Percentiles rank a stretch among this genome's conserved stretches.
Evolutionary conservation across 345 rosid genomes (phyloP).

Genomic region (Gossypium ekmanianum): DNA sequence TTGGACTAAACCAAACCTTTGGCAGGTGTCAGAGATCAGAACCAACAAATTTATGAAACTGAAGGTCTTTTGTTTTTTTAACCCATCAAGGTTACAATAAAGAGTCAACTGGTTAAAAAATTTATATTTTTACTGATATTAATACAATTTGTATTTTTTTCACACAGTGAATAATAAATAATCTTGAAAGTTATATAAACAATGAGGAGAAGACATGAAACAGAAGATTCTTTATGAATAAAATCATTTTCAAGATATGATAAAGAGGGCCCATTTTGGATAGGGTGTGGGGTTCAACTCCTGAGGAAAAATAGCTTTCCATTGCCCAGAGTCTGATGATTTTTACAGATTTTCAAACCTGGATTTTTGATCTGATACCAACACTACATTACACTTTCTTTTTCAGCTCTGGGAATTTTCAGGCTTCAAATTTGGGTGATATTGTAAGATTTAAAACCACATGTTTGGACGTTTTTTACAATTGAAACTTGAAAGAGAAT

Average conservation of each 20-base stretch:
- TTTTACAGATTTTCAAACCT: no score
- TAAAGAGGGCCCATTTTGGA: no score
- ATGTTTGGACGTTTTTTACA: constrained; percentile 10
- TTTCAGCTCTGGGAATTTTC: neutral
- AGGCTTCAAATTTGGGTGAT: neutral
- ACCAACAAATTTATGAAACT: no score
- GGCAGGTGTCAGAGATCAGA: no score
- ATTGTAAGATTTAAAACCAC: constrained; percentile 13
- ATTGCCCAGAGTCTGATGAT: no score
- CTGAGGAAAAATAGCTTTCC: no score
- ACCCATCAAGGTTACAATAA: neutral
- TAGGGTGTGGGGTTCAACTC: no score
- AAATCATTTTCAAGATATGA: no score
- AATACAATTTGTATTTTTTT: neutral
- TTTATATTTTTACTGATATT: neutral
- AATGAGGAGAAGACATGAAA: neutral
- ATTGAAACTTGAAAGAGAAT: constrained; percentile 22
- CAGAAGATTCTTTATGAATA: neutral
- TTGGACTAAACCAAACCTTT: no score
- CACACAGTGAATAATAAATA: neutral
- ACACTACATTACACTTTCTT: no score
- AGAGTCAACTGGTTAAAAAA: neutral
- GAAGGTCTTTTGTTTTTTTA: no score
- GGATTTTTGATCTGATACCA: no score
- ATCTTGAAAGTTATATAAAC: neutral